These are phyloP conservation scores for Clavariopsis aquatica DNA, from an alignment of 495 filamentous ascomycete genomes.

Conservation along the genomic window DNA sequence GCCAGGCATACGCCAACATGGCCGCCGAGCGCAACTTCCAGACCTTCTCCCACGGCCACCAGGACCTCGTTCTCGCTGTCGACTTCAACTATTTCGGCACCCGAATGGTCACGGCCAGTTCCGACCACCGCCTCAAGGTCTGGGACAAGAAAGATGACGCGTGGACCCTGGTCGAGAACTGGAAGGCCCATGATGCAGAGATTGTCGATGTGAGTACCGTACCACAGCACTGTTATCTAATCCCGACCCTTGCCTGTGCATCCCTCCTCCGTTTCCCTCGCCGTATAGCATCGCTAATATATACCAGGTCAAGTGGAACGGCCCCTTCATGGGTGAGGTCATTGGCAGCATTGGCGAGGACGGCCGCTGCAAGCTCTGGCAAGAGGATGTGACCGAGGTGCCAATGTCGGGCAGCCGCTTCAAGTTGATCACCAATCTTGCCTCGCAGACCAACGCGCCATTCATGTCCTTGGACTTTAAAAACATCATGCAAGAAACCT, in stretches of 20 bases:
- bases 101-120: constrained; percentile 84
- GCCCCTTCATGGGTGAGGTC: constrained; percentile 62
- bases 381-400: constrained; percentile 75
- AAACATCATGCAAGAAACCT: constrained; percentile 69
- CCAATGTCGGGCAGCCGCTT: constrained; percentile 76
- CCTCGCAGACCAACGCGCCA: constrained; percentile 59
- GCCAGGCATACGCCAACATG: constrained; percentile 35
- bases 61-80: constrained; percentile 68
- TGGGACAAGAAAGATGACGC: constrained; percentile 72
- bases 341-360: constrained; percentile 77
- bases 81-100: constrained; percentile 75
- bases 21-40: constrained; percentile 40
- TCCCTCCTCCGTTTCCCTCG: neutral
- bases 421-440: constrained; percentile 60
- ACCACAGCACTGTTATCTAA: constrained; percentile 8
- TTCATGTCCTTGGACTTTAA: constrained; percentile 81
- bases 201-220: constrained; percentile 73
- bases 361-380: constrained; percentile 85
- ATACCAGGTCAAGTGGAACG: constrained; percentile 75
- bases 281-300: constrained; percentile 18
- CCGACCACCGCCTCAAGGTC: constrained; percentile 91
- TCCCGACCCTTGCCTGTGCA: constrained; percentile 16
- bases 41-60: constrained; percentile 59
- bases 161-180: constrained; percentile 82
- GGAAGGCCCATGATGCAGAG: constrained; percentile 89